Evolutionary conservation across 2,329 filamentous ascomycete genomes (phyloP).

Genomic region (Neofusicoccum ribis): DNA sequence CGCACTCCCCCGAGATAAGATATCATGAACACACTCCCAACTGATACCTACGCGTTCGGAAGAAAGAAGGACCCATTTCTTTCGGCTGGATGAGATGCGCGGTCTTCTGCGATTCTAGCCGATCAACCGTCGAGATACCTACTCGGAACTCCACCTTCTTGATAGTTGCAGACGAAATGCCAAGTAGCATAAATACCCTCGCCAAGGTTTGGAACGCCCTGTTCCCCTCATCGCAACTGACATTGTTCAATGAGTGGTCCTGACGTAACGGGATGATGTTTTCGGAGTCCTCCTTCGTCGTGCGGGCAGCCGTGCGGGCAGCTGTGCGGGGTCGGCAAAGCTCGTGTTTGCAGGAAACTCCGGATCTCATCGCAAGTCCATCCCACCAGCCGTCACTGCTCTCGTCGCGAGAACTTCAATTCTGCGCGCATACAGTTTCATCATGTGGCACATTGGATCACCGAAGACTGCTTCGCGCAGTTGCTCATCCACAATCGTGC

Average conservation of each 20-base stretch:
- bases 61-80: too few species aligned
- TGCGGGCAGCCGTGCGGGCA: not conserved
- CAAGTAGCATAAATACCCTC: not conserved
- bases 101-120: not conserved
- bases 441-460: constrained; percentile 76
- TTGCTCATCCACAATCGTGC: constrained; percentile 66
- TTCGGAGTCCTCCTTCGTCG: not conserved
- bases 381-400: constrained; percentile 58
- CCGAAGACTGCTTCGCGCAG: constrained; percentile 74
- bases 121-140: not conserved
- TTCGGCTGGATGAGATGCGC: not conserved
- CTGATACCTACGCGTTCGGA: not conserved
- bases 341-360: not conserved
- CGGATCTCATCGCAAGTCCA: not conserved
- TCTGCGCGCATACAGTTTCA: constrained; percentile 73
- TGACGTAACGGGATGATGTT: not conserved
- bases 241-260: not conserved
- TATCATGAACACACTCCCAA: not conserved
- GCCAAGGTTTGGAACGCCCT: too few species aligned
- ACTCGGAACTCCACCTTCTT: not conserved
- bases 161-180: not conserved
- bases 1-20: not conserved
- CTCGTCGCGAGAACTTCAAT: constrained; percentile 71
- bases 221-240: not conserved
- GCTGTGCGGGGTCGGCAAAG: not conserved